Conservation (phyloP, 2,329 filamentous ascomycete genomes). For the Dactylellina parvicollis region DNA sequence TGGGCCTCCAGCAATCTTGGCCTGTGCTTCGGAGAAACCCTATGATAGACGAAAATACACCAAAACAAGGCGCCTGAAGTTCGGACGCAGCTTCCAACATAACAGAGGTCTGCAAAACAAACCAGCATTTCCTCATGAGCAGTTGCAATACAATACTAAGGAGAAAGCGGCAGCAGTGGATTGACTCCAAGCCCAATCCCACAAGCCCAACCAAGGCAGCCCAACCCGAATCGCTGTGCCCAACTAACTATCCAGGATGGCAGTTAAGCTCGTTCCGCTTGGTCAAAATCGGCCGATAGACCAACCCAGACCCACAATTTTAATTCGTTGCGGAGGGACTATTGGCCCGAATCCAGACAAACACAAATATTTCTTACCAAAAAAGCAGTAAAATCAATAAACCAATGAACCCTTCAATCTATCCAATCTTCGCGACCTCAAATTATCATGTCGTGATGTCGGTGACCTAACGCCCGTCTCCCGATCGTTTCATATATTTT, state of each 20-base stretch:
- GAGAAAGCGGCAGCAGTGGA: too few relatives aligned
- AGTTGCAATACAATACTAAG: background rate
- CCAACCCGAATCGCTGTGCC: background rate
- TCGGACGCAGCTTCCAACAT: too few relatives aligned
- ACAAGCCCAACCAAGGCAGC: background rate
- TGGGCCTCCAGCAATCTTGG: slow-evolving; percentile 14
- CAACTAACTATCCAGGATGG: background rate
- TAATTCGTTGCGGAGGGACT: background rate
- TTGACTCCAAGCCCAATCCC: slow-evolving; percentile 2
- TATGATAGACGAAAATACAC: background rate
- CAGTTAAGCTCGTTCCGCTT: background rate
- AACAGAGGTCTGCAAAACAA: too few relatives aligned
- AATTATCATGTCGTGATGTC: slow-evolving; percentile 1
- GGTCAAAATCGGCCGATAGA: slow-evolving; percentile 13
- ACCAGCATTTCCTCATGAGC: background rate
- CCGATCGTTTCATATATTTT: slow-evolving; percentile 14
- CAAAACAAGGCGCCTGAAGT: too few relatives aligned
- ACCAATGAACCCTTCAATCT: too few relatives aligned
- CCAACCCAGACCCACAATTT: background rate
- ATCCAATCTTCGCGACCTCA: background rate
- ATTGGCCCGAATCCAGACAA: slow-evolving; percentile 4
- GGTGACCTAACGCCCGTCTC: slow-evolving; percentile 8
- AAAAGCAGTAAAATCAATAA: background rate
- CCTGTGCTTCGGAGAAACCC: slow-evolving; percentile 46
- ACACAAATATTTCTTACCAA: background rate